Conservation (phyloP, 2,329 filamentous ascomycete genomes). For the Calonectria hawksworthii region DNA sequence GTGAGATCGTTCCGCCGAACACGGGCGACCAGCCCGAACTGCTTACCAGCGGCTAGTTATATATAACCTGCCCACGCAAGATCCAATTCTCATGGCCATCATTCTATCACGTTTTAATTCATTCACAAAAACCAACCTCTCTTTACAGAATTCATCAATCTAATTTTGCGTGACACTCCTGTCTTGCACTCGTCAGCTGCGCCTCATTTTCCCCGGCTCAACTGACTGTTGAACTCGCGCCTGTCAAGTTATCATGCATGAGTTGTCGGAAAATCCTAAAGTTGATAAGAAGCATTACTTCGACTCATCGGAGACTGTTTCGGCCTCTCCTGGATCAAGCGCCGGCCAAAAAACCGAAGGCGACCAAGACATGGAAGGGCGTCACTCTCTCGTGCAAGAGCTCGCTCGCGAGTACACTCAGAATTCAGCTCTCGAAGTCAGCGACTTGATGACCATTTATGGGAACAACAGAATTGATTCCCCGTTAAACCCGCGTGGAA, state of each 20-base stretch:
- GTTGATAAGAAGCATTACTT: too few species aligned
- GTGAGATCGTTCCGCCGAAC: not conserved
- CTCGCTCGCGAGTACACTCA: constrained; percentile 1
- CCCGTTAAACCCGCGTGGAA: constrained; percentile 2
- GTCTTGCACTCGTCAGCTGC: not conserved
- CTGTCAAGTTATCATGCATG: not conserved
- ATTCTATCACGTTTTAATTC: not conserved
- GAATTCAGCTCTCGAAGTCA: not conserved
- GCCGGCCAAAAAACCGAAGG: too few species aligned
- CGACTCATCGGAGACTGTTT: not conserved
- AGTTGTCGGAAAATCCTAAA: too few species aligned
- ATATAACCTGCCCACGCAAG: not conserved
- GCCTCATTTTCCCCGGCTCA: not conserved
- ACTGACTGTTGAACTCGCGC: too few species aligned
- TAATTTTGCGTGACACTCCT: not conserved
- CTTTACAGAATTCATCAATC: too few species aligned
- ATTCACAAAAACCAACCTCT: not conserved
- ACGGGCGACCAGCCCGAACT: not conserved
- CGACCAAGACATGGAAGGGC: not conserved
- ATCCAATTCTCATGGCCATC: too few species aligned
- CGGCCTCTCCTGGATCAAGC: too few species aligned
- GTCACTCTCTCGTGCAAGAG: not conserved
- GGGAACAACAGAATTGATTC: not conserved
- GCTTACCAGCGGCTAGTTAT: not conserved
- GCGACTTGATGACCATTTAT: not conserved